A percentile compares a stretch with the other conserved stretches of the same genome.
Evolutionary conservation across 2,329 filamentous ascomycete species (phyloP).

Genomic region (Epichloe elymi): DNA sequence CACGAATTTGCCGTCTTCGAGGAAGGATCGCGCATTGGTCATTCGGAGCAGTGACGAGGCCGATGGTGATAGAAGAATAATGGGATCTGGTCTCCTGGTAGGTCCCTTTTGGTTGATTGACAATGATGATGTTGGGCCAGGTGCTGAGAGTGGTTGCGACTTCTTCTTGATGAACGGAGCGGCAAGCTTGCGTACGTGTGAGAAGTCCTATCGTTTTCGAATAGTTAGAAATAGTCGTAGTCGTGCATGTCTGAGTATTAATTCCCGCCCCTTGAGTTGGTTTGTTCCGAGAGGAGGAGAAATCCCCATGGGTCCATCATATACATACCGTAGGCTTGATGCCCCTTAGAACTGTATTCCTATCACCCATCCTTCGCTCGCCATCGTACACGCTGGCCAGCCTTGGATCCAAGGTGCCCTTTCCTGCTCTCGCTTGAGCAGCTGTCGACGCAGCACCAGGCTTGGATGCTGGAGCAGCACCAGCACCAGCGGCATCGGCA

Average conservation of each 20-base stretch:
- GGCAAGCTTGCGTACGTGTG: constrained; percentile 78
- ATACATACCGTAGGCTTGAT: constrained; percentile 70
- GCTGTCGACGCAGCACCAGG: constrained; percentile 29
- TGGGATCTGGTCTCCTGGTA: constrained; percentile 55
- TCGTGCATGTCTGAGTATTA: not conserved
- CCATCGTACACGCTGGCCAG: constrained; percentile 81
- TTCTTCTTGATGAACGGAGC: constrained; percentile 60
- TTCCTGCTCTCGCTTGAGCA: constrained; percentile 38
- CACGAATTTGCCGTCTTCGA: constrained; percentile 70
- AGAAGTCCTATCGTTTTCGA: constrained; percentile 59
- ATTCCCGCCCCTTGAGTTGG: no score
- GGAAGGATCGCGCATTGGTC: constrained; percentile 90
- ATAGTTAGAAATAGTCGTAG: not conserved
- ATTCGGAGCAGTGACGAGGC: constrained; percentile 89
- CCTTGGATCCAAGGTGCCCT: constrained; percentile 63
- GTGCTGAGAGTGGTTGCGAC: constrained; percentile 26
- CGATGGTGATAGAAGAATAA: constrained; percentile 92
- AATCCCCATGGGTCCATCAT: no score
- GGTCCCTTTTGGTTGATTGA: constrained; percentile 40
- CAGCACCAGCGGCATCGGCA: constrained; percentile 28
- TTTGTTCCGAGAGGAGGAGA: no score
- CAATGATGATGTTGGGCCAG: constrained; percentile 31
- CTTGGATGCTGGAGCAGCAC: constrained; percentile 16
- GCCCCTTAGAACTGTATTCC: constrained; percentile 76
- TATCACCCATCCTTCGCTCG: constrained; percentile 83